These are phyloP conservation scores for Sclerotinia sclerotiorum DNA, from an alignment of 2,329 filamentous ascomycete genomes.

Conservation along the genomic window DNA sequence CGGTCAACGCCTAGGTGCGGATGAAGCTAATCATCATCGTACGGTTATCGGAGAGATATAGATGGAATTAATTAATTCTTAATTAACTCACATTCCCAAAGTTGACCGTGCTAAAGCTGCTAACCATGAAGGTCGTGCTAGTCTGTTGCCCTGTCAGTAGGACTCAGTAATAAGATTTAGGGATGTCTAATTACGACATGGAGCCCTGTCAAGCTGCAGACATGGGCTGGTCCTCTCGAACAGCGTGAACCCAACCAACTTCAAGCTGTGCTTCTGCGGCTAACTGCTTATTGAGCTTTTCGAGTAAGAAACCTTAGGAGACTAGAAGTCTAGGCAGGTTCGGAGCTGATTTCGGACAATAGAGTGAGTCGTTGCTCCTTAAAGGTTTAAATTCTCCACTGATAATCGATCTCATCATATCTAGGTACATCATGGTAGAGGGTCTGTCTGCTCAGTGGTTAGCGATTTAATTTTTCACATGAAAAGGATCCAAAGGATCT, in stretches of 20 bases:
- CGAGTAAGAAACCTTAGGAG: not conserved
- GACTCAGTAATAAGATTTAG: conserved; percentile 13
- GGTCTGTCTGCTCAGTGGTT: not conserved
- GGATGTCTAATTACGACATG: conserved; percentile 15
- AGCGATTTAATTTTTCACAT: too few species aligned
- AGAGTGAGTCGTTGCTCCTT: conserved; percentile 28
- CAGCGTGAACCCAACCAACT: conserved; percentile 10
- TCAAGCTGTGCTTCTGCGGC: conserved; percentile 17
- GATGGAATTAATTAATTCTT: not conserved
- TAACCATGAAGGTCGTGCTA: not conserved
- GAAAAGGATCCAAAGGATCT: not conserved
- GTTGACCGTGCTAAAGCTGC: conserved; percentile 1
- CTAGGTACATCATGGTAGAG: not conserved
- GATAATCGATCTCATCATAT: conserved; percentile 5
- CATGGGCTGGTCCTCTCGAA: not conserved
- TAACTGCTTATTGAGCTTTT: conserved; percentile 13
- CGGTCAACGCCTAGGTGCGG: not conserved
- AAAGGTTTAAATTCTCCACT: conserved; percentile 5
- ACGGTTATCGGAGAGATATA: not conserved
- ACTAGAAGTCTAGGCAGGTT: not conserved
- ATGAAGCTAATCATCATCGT: conserved; percentile 7
- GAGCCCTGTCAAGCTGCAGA: conserved; percentile 19
- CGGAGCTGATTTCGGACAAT: conserved; percentile 31
- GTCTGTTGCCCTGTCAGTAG: conserved; percentile 12
- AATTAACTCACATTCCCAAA: not conserved